A percentile compares a stretch with the other conserved stretches of the same genome.
These are phyloP conservation scores for Rostrohypoxylon terebratum DNA, from an alignment of 495 filamentous ascomycete species.

Conservation along the genomic window DNA sequence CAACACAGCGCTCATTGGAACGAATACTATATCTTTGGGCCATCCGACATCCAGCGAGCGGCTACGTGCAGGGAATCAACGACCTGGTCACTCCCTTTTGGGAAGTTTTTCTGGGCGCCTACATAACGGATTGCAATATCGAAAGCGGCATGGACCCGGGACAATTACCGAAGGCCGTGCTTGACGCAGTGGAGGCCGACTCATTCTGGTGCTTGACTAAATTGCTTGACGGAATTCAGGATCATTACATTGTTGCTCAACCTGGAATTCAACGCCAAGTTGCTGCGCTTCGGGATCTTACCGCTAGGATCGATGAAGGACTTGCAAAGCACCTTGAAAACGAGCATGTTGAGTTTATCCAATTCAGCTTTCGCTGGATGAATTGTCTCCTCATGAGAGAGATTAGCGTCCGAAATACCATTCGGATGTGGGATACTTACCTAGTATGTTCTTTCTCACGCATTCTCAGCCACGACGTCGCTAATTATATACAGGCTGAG, in stretches of 20 bases:
- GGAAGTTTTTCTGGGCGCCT: constrained; percentile 94
- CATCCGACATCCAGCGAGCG: constrained; percentile 94
- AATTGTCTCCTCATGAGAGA: constrained; percentile 98
- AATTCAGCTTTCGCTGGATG: constrained; percentile 99
- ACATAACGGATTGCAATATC: constrained; percentile 92
- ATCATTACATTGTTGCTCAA: constrained; percentile 98
- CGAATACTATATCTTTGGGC: constrained; percentile 98
- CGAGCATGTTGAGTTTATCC: constrained; percentile 96
- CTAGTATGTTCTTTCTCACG: constrained; percentile 74
- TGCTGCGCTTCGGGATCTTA: constrained; percentile 85
- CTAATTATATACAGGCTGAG: constrained; percentile 74
- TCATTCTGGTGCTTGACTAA: constrained; percentile 99
- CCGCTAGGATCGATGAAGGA: constrained; percentile 84
- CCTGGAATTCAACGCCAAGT: constrained; percentile 97
- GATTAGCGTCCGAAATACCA: constrained; percentile 93
- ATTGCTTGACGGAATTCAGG: constrained; percentile 95
- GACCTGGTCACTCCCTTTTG: constrained; percentile 98
- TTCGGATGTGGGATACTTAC: constrained; percentile 99
- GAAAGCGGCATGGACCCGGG: constrained; percentile 96
- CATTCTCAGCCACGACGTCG: neutral
- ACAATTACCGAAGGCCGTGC: constrained; percentile 86
- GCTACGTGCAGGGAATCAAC: constrained; percentile 98
- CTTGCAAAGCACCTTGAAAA: constrained; percentile 89
- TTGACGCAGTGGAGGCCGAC: constrained; percentile 98
- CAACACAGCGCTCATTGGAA: constrained; percentile 92